phyloP scores from a whole-genome alignment of 164 flowering plant genomes.

The Liquidambar formosana region DNA sequence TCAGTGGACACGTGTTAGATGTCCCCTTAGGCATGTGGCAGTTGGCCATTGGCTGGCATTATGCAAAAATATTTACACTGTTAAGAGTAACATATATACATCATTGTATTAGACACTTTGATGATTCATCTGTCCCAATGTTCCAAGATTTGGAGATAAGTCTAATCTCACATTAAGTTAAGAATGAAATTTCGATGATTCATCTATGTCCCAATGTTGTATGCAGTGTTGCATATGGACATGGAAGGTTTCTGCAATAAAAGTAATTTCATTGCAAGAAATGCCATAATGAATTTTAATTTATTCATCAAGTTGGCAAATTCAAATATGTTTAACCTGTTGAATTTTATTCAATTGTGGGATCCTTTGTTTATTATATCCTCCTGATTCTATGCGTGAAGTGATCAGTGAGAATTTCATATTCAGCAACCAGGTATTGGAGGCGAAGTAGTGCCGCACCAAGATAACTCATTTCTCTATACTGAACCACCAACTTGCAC shows the following conservation, averaged over 20 bases:
- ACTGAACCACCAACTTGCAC: slow-evolving; percentile 91
- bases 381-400: not conserved
- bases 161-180: too few relatives aligned
- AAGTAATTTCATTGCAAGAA: not conserved
- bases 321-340: not conserved
- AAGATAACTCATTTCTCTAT: slow-evolving; percentile 89
- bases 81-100: too few relatives aligned
- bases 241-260: not conserved
- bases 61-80: too few relatives aligned
- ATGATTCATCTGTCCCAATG: too few relatives aligned
- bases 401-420: slow-evolving; percentile 14
- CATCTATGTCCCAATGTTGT: too few relatives aligned
- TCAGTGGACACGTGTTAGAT: too few relatives aligned
- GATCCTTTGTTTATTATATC: not conserved
- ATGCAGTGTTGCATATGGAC: too few relatives aligned
- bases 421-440: slow-evolving; percentile 99
- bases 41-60: too few relatives aligned
- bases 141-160: too few relatives aligned
- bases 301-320: not conserved
- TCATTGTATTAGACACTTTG: too few relatives aligned
- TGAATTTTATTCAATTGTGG: not conserved
- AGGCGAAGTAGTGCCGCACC: slow-evolving; percentile 97
- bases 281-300: not conserved
- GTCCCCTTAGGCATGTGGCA: too few relatives aligned
- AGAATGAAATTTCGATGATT: too few relatives aligned